phyloP scores from a whole-genome alignment of 2,329 filamentous ascomycete genomes.

The Talaromyces islandicus region DNA sequence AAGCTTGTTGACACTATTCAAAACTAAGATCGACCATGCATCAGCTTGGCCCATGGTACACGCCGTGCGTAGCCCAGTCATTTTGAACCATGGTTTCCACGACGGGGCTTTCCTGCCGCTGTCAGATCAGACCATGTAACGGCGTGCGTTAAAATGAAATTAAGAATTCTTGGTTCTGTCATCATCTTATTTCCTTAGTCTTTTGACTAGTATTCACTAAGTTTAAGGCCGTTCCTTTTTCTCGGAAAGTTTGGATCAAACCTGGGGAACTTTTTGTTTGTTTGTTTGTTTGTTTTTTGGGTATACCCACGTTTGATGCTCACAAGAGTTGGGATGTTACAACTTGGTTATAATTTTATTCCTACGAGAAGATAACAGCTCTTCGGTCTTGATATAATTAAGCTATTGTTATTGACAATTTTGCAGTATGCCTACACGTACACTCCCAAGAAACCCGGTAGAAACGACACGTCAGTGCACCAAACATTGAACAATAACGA shows the following conservation, averaged over 20 bases:
- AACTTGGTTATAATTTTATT: neutral
- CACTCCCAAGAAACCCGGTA: no score
- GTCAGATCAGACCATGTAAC: neutral
- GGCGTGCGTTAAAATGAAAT: neutral
- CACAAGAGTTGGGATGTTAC: neutral
- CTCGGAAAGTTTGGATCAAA: neutral
- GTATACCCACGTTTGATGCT: neutral
- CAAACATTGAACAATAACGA: no score
- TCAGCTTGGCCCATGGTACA: neutral
- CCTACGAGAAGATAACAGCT: neutral
- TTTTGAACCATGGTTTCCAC: neutral
- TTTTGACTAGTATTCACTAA: neutral
- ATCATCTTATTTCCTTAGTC: neutral
- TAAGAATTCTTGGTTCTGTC: neutral
- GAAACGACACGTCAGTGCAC: neutral
- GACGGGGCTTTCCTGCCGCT: neutral
- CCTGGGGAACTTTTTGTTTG: neutral
- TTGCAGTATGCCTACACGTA: no score
- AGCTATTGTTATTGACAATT: neutral
- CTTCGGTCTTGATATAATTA: neutral
- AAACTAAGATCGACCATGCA: neutral
- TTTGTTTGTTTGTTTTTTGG: neutral
- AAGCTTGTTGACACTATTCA: neutral
- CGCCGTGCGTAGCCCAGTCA: neutral
- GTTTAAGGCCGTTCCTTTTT: neutral